Conservation (phyloP, 441 rosid genomes). For the Populus tomentosa region DNA sequence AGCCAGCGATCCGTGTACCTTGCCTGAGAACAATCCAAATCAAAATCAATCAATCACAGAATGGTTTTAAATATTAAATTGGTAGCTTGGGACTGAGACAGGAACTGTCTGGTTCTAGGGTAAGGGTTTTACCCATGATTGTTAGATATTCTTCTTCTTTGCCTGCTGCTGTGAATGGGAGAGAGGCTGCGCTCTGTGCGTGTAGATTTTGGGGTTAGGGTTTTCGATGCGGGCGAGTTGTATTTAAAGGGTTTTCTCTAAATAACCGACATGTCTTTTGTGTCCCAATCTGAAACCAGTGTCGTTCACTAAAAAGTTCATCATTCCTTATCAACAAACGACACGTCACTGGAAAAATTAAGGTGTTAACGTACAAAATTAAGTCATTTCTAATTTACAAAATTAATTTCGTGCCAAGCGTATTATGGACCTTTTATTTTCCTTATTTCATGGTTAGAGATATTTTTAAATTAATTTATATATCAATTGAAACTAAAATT, state of each 20-base stretch:
- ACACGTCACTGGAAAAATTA: not conserved
- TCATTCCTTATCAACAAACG: not conserved
- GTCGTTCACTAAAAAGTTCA: not conserved
- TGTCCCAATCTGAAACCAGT: not conserved
- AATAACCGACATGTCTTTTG: not conserved
- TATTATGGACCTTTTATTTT: no score
- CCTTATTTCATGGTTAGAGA: no score
- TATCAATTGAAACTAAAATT: no score
- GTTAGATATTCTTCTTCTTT: not conserved
- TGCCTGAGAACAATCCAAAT: not conserved
- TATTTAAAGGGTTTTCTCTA: not conserved
- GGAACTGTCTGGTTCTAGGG: not conserved
- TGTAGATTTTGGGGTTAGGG: not conserved
- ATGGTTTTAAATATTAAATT: not conserved
- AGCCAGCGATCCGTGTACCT: not conserved
- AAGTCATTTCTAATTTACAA: no score
- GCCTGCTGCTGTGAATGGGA: not conserved
- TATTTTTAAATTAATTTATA: no score
- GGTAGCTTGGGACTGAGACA: not conserved
- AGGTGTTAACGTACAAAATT: not conserved
- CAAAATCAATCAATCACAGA: not conserved
- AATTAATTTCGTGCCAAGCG: no score
- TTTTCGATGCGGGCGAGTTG: not conserved
- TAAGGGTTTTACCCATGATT: not conserved
- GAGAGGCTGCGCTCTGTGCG: not conserved